Evolutionary conservation across 1,284 basidiomycete genomes (phyloP).

Genomic region (Cerrena zonata): DNA sequence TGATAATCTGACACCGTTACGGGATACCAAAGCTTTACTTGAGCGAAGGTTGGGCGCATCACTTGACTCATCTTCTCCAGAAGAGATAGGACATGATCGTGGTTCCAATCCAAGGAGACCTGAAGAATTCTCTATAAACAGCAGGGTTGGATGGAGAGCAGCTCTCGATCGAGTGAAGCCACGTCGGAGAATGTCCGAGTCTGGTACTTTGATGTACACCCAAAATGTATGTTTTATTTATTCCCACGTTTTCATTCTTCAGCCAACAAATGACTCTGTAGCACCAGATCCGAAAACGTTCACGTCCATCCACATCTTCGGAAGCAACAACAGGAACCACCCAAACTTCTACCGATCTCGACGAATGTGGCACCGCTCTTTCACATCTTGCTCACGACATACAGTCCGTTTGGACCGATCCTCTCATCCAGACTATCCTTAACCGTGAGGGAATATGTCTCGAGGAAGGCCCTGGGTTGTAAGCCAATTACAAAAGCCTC

Average conservation of each 20-base stretch:
- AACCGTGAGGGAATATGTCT: conserved; percentile 43
- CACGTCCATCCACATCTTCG: neutral
- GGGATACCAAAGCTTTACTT: conserved; percentile 45
- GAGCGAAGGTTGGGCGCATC: conserved; percentile 41
- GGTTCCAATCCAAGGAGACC: conserved; percentile 9
- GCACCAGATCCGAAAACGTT: neutral
- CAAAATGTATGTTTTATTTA: no score
- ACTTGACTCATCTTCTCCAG: conserved; percentile 16
- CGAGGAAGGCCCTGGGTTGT: conserved; percentile 70
- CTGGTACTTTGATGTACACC: no score
- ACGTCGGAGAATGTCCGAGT: neutral
- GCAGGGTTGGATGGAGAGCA: conserved; percentile 21
- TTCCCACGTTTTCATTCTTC: no score
- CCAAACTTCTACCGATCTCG: neutral
- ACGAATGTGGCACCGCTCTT: conserved; percentile 38
- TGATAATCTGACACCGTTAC: conserved; percentile 43
- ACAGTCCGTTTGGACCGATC: conserved; percentile 58
- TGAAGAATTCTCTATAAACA: conserved; percentile 20
- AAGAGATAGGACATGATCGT: conserved; percentile 1
- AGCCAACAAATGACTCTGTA: no score
- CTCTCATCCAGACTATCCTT: conserved; percentile 50
- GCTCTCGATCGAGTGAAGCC: conserved; percentile 11
- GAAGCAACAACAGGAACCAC: neutral
- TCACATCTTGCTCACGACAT: conserved; percentile 57
- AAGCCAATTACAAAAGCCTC: conserved; percentile 28